These are phyloP conservation scores for Eucalyptus albens DNA, from an alignment of 345 rosid genomes.

Conservation along the genomic window DNA sequence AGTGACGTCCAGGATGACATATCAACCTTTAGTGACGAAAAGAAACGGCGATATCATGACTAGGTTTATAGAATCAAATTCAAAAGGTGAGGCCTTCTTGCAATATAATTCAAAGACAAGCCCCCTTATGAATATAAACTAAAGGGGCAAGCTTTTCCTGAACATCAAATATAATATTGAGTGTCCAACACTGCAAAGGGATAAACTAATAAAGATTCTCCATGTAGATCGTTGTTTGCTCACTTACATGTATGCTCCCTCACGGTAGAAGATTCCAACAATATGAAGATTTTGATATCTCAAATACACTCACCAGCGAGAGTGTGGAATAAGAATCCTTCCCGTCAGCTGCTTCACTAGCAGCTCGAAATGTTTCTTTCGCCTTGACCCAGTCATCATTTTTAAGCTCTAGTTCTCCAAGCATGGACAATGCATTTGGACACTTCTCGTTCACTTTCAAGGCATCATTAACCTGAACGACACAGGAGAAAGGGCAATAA, in stretches of 20 bases:
- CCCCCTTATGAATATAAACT: neutral
- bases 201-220: neutral
- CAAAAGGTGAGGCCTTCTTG: neutral
- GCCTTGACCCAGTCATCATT: conserved; percentile 99
- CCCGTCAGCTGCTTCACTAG: conserved; percentile 89
- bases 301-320: conserved; percentile 52
- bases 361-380: conserved; percentile 94
- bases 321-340: conserved; percentile 92
- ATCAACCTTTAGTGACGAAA: neutral
- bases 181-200: neutral
- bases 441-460: conserved; percentile 77
- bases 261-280: neutral
- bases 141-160: neutral
- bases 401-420: conserved; percentile 97
- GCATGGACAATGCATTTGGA: conserved; percentile 87
- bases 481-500: neutral
- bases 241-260: neutral
- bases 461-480: conserved; percentile 70
- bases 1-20: neutral
- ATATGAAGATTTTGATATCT: neutral
- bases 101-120: neutral
- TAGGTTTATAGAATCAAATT: neutral
- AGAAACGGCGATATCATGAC: neutral
- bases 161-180: neutral
- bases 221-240: neutral